Base-by-base conservation (phyloP, 129 eudicot species). In the Logfia minima region DNA sequence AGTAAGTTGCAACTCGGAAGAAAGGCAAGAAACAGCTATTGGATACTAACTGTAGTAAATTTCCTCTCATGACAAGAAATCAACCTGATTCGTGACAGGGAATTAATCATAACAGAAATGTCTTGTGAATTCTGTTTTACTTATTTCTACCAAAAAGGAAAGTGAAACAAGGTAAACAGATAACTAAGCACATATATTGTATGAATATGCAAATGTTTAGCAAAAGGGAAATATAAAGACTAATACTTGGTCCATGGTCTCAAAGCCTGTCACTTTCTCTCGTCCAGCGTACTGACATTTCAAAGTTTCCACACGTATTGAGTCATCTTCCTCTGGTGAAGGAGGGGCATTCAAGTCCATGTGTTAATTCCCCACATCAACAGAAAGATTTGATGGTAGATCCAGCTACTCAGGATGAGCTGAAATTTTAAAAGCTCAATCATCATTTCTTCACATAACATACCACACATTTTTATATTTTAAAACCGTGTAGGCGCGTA, bases 341-440 rank as follows among this genome's bases (percentile, higher is more conserved):
- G 92, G 92, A 18, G 86, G 80, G 39, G 85, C 85, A 84, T 88
- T 88, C 72, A 88, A 80, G 90, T 88, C 93, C 93, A 88, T 88
- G 76, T 74, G 81, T 70, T 77, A 48, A 77, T 74, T 70, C 83
- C 60, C 85, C 75, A 77, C 85, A 77, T 83, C 19, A 71, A 83
- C 83, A 73, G 66, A 51, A 63, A 52, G 53, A 65, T 53, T 74
- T 70, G 37, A 28, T 62, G 69, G 62, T 53, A 51, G 55, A 69
- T 55, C 81, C 71, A 83, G 28, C 24, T 58, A 77, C 75, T 60
- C 76, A 13, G 70, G 17, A 67, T 72, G 13, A 34, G 68, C 79
- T 83, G 75, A 62, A 71, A 71, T 26, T 59, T 58, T 22, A 67
- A 19, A 72, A 43, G 19, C 70, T 21, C 53, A 68, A 80, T 66